Conservation (phyloP, 2,329 filamentous ascomycete species). For the Alternaria sp. region DNA sequence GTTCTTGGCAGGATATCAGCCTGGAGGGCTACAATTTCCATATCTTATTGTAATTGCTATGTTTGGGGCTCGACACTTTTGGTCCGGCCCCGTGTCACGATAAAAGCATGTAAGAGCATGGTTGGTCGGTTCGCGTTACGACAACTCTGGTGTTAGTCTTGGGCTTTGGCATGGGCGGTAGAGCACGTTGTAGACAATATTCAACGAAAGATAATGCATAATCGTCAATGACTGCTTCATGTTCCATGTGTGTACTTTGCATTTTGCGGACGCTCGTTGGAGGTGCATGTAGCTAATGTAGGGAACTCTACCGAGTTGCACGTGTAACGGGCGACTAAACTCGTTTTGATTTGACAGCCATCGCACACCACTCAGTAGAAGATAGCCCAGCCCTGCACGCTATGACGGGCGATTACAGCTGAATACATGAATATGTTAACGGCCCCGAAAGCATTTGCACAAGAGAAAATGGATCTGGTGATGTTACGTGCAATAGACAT, state of each 20-base stretch:
- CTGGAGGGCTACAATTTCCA: conserved; percentile 14
- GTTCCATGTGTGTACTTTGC: background rate
- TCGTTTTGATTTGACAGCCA: background rate
- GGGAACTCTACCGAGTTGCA: conserved; percentile 2
- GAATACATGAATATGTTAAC: background rate
- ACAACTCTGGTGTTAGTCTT: conserved; percentile 18
- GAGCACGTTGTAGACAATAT: conserved; percentile 2
- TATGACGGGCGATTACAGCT: background rate
- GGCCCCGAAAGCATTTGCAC: background rate
- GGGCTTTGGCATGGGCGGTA: conserved; percentile 11
- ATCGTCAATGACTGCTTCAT: conserved; percentile 3
- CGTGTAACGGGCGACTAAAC: conserved; percentile 2
- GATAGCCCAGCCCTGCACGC: background rate
- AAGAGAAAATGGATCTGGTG: background rate
- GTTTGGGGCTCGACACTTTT: conserved; percentile 17
- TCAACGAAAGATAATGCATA: conserved; percentile 20
- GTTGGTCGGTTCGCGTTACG: conserved; percentile 17
- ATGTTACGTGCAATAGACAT: background rate
- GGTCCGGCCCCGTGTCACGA: conserved; percentile 25
- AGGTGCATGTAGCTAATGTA: background rate
- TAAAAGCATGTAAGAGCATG: conserved; percentile 28
- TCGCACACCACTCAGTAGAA: background rate
- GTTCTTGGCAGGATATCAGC: conserved; percentile 7
- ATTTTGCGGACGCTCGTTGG: background rate
- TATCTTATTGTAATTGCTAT: conserved; percentile 31